phyloP scores from a whole-genome alignment of 176 grass and related monocot genomes.

The Cenchrus fungigraminus region DNA sequence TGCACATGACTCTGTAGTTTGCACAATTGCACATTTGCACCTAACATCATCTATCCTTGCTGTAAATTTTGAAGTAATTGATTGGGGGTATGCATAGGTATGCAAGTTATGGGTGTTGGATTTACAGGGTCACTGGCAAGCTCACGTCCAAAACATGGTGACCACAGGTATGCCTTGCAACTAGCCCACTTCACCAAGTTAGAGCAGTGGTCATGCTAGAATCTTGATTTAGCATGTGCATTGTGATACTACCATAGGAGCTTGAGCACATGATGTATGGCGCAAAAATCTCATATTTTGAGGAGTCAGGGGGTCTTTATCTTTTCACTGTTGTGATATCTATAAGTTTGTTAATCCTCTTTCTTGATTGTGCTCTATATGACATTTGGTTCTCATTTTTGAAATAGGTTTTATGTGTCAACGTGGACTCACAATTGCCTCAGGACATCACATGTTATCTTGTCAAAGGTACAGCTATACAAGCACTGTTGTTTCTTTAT shows the following conservation, averaged over 20 bases:
- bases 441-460: constrained; percentile 81
- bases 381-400: constrained; percentile 38
- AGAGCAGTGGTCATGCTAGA: background rate
- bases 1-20: background rate
- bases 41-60: background rate
- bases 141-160: constrained; percentile 76
- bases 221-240: constrained; percentile 1
- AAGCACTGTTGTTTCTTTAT: constrained; percentile 5
- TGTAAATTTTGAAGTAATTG: constrained; percentile 5
- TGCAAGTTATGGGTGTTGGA: constrained; percentile 81
- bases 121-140: constrained; percentile 92
- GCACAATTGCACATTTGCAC: background rate
- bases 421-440: constrained; percentile 69
- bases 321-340: background rate
- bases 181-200: background rate
- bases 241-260: background rate
- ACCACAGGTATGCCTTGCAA: constrained; percentile 67
- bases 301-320: background rate
- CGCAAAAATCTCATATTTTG: background rate
- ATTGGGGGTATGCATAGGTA: constrained; percentile 40
- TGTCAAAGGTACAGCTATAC: constrained; percentile 67
- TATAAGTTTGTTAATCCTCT: background rate
- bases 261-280: background rate
- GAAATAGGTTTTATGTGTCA: constrained; percentile 82
- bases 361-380: constrained; percentile 16